These are phyloP conservation scores for Plectranthus barbatus DNA, from an alignment of 257 asterid genomes.

Conservation along the genomic window DNA sequence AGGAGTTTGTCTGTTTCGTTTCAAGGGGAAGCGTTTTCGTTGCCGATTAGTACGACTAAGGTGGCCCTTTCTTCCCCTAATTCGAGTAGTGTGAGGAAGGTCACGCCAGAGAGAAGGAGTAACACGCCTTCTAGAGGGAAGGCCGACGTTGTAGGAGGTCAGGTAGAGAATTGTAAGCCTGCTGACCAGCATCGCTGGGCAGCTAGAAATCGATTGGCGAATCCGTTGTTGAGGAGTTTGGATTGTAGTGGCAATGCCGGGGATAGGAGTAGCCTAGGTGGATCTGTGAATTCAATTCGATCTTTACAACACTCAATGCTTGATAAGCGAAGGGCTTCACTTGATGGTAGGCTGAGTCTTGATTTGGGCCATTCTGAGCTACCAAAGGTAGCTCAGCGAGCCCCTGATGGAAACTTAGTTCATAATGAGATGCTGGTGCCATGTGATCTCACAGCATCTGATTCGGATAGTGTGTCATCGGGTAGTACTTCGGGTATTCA, in stretches of 20 bases:
- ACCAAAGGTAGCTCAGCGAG: constrained; percentile 31
- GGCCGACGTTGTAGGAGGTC: constrained; percentile 52
- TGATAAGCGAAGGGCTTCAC: constrained; percentile 66
- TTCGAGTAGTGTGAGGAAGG: constrained; percentile 57
- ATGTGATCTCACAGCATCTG: constrained; percentile 67
- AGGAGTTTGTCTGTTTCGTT: constrained; percentile 89
- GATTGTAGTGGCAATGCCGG: constrained; percentile 41
- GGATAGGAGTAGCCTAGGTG: constrained; percentile 43
- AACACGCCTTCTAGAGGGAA: constrained; percentile 54
- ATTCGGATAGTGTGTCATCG: constrained; percentile 91
- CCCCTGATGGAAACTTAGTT: constrained; percentile 36
- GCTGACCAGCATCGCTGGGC: constrained; percentile 91
- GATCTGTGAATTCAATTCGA: constrained; percentile 49
- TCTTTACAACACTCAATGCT: constrained; percentile 50
- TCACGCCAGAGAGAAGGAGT: constrained; percentile 68
- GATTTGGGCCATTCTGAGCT: constrained; percentile 53
- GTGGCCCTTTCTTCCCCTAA: constrained; percentile 63
- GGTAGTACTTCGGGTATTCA: constrained; percentile 85
- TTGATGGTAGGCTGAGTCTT: constrained; percentile 60
- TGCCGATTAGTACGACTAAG: constrained; percentile 81
- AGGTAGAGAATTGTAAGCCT: constrained; percentile 52
- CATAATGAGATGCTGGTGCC: constrained; percentile 38
- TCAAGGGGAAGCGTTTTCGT: constrained; percentile 81
- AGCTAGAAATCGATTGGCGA: constrained; percentile 43
- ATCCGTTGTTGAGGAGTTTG: constrained; percentile 60